Conservation (phyloP, 1,284 basidiomycete species). For the Leccinum solheimii region DNA sequence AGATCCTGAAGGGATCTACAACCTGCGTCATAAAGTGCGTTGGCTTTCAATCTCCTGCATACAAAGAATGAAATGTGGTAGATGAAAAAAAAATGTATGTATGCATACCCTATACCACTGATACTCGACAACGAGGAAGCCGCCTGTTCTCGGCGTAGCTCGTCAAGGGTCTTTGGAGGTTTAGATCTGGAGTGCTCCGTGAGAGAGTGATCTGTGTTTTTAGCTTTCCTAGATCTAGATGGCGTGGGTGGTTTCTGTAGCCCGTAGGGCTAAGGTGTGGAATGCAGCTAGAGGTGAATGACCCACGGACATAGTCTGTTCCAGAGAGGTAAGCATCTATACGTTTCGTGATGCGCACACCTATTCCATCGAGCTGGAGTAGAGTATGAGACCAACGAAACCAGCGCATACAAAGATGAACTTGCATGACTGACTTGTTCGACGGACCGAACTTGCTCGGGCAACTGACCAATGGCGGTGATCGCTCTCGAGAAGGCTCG, state of each 20-base stretch:
- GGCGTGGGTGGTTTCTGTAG: constrained; percentile 18
- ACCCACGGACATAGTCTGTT: constrained; percentile 39
- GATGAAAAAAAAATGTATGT: constrained; percentile 7
- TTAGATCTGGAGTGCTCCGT: constrained; percentile 7
- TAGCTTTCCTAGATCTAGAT: constrained; percentile 15
- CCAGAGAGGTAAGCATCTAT: constrained; percentile 42
- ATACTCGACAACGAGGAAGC: constrained; percentile 18
- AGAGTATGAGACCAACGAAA: constrained; percentile 10
- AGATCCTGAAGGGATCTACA: constrained; percentile 47
- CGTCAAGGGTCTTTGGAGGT: constrained; percentile 25
- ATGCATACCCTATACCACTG: constrained; percentile 29
- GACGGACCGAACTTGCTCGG: constrained; percentile 44
- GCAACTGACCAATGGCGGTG: constrained; percentile 37
- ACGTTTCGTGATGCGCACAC: constrained; percentile 42
- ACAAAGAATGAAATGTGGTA: background rate
- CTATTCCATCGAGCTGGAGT: constrained; percentile 44
- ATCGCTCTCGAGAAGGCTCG: constrained; percentile 52
- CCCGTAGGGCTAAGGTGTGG: constrained; percentile 2
- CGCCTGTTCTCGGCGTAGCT: constrained; percentile 18
- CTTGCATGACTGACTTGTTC: constrained; percentile 38
- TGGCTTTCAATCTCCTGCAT: constrained; percentile 41
- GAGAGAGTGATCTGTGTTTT: background rate
- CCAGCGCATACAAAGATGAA: background rate
- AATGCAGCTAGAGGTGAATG: constrained; percentile 3
- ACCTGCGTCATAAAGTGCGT: constrained; percentile 46